Base-by-base conservation (phyloP, 257 asterid genomes). In the Penstemon davidsonii region DNA sequence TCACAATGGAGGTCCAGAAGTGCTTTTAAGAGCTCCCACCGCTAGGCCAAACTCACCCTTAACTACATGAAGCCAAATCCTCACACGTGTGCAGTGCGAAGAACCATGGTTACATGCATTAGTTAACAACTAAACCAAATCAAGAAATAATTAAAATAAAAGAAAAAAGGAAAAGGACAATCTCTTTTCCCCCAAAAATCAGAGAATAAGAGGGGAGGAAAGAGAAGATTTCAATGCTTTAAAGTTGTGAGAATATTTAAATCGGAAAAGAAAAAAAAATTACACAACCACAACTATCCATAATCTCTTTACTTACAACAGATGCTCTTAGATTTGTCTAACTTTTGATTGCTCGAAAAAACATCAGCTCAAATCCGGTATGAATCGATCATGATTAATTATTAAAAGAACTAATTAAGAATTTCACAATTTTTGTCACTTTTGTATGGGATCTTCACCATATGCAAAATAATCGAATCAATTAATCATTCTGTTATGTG, bases 301-400 rank as follows among this genome's bases (percentile, higher is more conserved):
- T 50, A 67, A 55, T 44, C 72, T 60, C 65, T 71, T 62, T 69
- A 57, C 64, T 73, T 74, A 60, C 72, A 62, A 68, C 74, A 53
- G 70, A 75, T 75, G 79, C 72, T 79, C 61, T 51, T 25, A 72
- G 80, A 74, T 77, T 83, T 60, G 41, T 75, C 55, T 12, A 43
- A 37, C 51, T 56, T 73, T 73, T 73, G 79, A 77, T 72, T 79
- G 72, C 72, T 70, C 58, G 25, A 52, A 67, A 69, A 70, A 40
- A 1, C 71, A 43, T 67, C 70, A 67, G 77, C 78, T 73, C 72
- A 67, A 74, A 79, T 75, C 89, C 51, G 89, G 87, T 84, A 81
- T 54, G 82, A 59, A 57, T 44, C 50, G 42, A 76, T 68, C 56
- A 47, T 45, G 55, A 25, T 56, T 6, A 56, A 67, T 56, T 36